Evolutionary conservation across 139 green algal species (phyloP).

Genomic region (Chlorella vulgaris): DNA sequence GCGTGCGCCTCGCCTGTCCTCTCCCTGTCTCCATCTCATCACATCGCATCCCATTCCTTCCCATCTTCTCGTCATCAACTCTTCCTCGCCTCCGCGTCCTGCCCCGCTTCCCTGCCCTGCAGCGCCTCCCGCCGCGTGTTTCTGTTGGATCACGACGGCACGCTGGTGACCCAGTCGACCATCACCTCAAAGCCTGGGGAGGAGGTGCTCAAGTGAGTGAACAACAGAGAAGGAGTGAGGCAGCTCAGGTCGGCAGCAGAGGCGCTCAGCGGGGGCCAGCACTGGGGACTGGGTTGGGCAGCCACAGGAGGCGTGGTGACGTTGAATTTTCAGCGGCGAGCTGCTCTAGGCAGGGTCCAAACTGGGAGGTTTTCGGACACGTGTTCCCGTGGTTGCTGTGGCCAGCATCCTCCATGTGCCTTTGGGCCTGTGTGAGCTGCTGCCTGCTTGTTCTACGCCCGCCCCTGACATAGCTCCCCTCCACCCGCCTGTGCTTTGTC

Average conservation of each 20-base stretch:
- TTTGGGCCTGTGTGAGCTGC: no score
- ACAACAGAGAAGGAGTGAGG: not conserved
- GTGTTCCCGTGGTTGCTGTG: no score
- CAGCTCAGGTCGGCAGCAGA: not conserved
- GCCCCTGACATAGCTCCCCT: not conserved
- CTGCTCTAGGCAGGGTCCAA: no score
- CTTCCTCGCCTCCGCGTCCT: no score
- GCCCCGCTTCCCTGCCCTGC: not conserved
- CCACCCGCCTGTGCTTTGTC: not conserved
- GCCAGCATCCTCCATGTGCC: no score
- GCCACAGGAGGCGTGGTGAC: no score
- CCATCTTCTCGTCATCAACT: no score
- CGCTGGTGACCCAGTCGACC: constrained; percentile 74
- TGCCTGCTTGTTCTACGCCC: not conserved
- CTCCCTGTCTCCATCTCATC: no score
- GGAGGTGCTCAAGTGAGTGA: constrained; percentile 24
- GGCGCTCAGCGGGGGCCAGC: not conserved
- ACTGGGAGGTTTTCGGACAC: no score
- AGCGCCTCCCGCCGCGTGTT: constrained; percentile 77
- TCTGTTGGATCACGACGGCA: constrained; percentile 98
- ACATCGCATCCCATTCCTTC: no score
- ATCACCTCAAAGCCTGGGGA: constrained; percentile 59
- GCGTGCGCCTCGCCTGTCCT: no score
- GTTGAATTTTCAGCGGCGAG: no score
- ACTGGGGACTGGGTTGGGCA: not conserved